Base-by-base conservation (phyloP, 331 rosid genomes). In the Malus hybrid region DNA sequence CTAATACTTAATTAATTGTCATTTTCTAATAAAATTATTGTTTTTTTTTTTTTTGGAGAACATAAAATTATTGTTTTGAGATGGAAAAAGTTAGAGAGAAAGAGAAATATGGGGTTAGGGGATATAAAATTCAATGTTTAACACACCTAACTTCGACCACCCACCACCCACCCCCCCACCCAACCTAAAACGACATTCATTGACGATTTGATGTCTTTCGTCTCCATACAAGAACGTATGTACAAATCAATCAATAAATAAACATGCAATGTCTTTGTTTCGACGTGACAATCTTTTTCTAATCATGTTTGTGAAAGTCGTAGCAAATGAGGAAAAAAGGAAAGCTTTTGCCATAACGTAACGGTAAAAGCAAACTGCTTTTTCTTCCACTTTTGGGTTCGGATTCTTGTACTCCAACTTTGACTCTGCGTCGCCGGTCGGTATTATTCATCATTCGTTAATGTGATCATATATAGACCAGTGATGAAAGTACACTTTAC, bases 91-190 rank as follows among this genome's bases (percentile, higher is more conserved):
- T 31, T 68, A 54, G 66, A 36, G 18, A 34, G 22, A 20, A 14
- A 32, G 64, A 54, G 10, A 22, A 22, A 46, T 31, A 50, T 33
- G 20, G 66, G 55, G 12, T 34, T 56, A 3, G 15, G 55, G 67
- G 12, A 54, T 64, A 24, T 27, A 67, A 24, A 72, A 56, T 73
- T 57, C 61, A 57, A 73, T 55, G 44, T 73, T 74, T 14, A 22
- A 46, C 67, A 7, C 72, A 80, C 83, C 79, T 68, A 67, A 73
- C 66, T 24, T 27, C 6, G 76, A 24, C 24, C 24, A 24, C 24
- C 24, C 24, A 24, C 65, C 74, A 69, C 67, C 83, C 46, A 39
- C 79, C 66, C 34, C 44, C 31, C 61, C 44, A 80, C 83, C 76
- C n/a, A 62, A 61, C 83, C 10, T 33, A 74, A 60, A 52, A 52